phyloP scores from a whole-genome alignment of 2,329 filamentous ascomycete genomes.

The Pyrenophora tritici-repentis region DNA sequence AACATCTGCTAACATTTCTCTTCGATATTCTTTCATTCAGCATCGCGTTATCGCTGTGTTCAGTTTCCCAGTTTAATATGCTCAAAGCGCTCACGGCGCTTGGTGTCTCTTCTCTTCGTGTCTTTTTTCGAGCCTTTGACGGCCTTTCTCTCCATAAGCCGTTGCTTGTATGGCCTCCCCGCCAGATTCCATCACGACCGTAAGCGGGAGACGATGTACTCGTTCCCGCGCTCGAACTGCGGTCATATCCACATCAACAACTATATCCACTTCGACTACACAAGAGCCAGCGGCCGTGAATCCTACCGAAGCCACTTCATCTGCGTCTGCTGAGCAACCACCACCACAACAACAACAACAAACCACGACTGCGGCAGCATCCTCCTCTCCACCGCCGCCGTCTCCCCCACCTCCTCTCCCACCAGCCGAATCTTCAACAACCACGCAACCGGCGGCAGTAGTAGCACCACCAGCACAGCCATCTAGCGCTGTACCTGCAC shows the following conservation, averaged over 20 bases:
- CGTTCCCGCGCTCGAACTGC: conserved; percentile 43
- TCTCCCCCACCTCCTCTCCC: conserved; percentile 23
- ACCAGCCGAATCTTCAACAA: conserved; percentile 19
- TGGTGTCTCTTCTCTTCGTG: conserved; percentile 35
- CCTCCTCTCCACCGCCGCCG: conserved; percentile 18
- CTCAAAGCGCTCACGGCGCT: conserved; percentile 41
- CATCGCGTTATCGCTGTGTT: conserved; percentile 28
- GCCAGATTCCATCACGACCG: conserved; percentile 44
- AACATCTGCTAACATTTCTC: conserved; percentile 31
- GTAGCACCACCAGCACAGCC: conserved; percentile 13
- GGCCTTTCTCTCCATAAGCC: conserved; percentile 41
- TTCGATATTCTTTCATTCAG: conserved; percentile 30
- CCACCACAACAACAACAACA: conserved; percentile 30
- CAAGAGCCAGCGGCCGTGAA: conserved; percentile 22
- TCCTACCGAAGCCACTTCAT: conserved; percentile 26
- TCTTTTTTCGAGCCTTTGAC: conserved; percentile 36
- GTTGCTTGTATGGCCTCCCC: conserved; percentile 47
- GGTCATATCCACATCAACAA: conserved; percentile 29
- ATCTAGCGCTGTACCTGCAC: conserved; percentile 24
- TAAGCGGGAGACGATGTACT: conserved; percentile 48
- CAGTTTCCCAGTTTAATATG: conserved; percentile 44
- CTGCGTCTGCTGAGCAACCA: conserved; percentile 26
- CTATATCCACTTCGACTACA: conserved; percentile 1
- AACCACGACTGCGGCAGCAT: conserved; percentile 23
- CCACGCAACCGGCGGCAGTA: conserved; percentile 20